Evolutionary conservation across 2,329 filamentous ascomycete species (phyloP), one percentile per base, ranked within the genome.

Genomic region (Verruconis gallopava): DNA sequence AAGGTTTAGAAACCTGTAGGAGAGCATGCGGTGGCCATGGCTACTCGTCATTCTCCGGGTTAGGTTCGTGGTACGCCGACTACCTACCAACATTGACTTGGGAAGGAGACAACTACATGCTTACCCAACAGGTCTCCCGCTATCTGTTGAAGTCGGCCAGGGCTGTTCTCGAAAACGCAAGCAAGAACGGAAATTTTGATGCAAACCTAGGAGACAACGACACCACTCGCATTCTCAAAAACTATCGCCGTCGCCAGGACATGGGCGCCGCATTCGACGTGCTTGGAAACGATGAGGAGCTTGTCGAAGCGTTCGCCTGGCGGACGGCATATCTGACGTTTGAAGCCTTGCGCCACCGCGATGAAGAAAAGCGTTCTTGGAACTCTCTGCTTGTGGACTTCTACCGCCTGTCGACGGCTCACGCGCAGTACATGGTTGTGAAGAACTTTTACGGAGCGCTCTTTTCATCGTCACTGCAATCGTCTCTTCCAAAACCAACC

Each of bases 71-170:
- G 71, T 86, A 85, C 52, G 71, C 80, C 21, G 81, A 86, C 57
- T 85, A 85, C 55, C 67, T 85, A 1, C 80, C 82, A 13, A 81
- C 74, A 0, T 63, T 67, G 3, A 83, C 79, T 9, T 83, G 78
- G 77, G 81, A 85, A 57, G 81, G 81, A 35, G 81, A 85, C 63
- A 85, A 84, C 66, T 85, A 82, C 64, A 85, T 86, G 81, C 66
- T 86, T 45, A 84, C 79, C 6, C 81, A 86, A 58, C 81, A 86
- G 62, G 81, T 85, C 2, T 78, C 79, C 2, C 73, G 80, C 44
- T 85, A 85, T 64, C 72, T 86, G 35, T 70, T 86, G 48, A 86
- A 85, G 68, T 76, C 80, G 3, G 81, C 81, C 0, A 77, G 81
- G 33, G 69, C 74, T 1, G 81, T 85, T 0, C 63, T 84, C 14